Percentiles rank a stretch among this genome's conserved stretches.
phyloP scores from a whole-genome alignment of 1,139 yeast species.

The Hemisphaericaspora lyxosophila region DNA sequence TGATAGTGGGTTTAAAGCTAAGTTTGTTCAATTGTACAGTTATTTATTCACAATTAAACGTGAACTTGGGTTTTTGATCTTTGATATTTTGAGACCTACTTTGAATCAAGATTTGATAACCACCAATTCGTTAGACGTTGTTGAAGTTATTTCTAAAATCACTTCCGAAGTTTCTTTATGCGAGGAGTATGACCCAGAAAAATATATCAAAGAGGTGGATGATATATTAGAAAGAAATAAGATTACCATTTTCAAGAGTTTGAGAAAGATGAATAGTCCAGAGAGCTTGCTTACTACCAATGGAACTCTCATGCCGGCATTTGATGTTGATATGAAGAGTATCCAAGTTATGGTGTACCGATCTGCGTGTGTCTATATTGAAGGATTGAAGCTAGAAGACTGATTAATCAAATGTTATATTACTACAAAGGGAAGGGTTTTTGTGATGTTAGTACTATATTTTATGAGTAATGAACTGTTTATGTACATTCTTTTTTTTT shows the following conservation, averaged over 20 bases:
- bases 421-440: neutral
- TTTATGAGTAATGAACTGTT: neutral
- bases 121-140: conserved; percentile 28
- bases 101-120: conserved; percentile 38
- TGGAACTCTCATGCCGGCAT: conserved; percentile 14
- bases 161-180: conserved; percentile 24
- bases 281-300: conserved; percentile 16
- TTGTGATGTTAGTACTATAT: conserved; percentile 5
- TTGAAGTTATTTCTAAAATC: conserved; percentile 31
- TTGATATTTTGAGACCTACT: conserved; percentile 40
- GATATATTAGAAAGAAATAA: conserved; percentile 17
- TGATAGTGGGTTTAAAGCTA: conserved; percentile 44
- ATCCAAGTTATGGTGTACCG: conserved; percentile 41
- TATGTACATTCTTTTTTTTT: neutral
- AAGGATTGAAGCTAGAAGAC: conserved; percentile 38
- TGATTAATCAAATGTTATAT: too few relatives aligned
- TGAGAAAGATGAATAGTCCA: conserved; percentile 18
- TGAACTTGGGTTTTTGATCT: conserved; percentile 43
- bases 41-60: conserved; percentile 39
- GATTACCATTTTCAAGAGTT: conserved; percentile 12
- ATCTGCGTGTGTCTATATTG: conserved; percentile 39
- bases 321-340: conserved; percentile 21
- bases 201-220: conserved; percentile 17
- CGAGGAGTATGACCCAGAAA: conserved; percentile 20
- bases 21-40: conserved; percentile 53